These are phyloP conservation scores for Scheffersomyces illinoinensis DNA, from an alignment of 1,139 yeast species.

Conservation along the genomic window DNA sequence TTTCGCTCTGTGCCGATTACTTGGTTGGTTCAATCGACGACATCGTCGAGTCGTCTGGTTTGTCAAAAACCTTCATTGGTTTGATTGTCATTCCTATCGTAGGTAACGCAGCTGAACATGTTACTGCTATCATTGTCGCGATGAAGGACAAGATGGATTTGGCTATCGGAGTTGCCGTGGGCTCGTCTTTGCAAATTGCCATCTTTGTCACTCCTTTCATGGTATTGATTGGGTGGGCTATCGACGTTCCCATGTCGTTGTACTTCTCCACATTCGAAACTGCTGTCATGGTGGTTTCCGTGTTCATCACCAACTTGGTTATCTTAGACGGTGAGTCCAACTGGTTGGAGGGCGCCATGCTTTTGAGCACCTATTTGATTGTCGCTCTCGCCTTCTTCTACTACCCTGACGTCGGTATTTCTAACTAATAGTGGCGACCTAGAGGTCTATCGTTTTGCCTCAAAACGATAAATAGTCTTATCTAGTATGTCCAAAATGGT, in stretches of 20 bases:
- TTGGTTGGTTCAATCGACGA: slow-evolving; percentile 91
- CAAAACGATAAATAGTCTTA: background rate
- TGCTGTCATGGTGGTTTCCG: slow-evolving; percentile 83
- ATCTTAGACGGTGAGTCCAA: slow-evolving; percentile 93
- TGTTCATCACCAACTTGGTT: slow-evolving; percentile 82
- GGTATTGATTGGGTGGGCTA: slow-evolving; percentile 89
- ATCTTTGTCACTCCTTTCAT: slow-evolving; percentile 92
- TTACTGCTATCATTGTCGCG: slow-evolving; percentile 92
- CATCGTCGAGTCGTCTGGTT: slow-evolving; percentile 78
- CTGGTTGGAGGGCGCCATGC: slow-evolving; percentile 96
- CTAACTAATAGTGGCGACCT: background rate
- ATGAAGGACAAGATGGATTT: slow-evolving; percentile 96
- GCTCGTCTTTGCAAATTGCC: slow-evolving; percentile 95
- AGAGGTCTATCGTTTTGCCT: background rate
- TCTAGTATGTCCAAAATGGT: background rate
- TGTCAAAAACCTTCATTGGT: slow-evolving; percentile 94
- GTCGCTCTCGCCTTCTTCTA: slow-evolving; percentile 87
- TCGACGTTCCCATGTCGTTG: slow-evolving; percentile 89
- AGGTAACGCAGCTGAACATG: slow-evolving; percentile 98
- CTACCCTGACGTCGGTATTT: slow-evolving; percentile 54
- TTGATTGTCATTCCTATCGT: slow-evolving; percentile 91
- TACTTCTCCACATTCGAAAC: slow-evolving; percentile 94
- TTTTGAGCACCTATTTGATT: slow-evolving; percentile 80
- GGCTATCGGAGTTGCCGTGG: slow-evolving; percentile 95
- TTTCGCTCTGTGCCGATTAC: slow-evolving; percentile 90